A percentile compares a stretch with the other conserved stretches of the same genome.
These are phyloP conservation scores for Mycothermus thermophilus DNA, from an alignment of 495 filamentous ascomycete species.

Conservation along the genomic window DNA sequence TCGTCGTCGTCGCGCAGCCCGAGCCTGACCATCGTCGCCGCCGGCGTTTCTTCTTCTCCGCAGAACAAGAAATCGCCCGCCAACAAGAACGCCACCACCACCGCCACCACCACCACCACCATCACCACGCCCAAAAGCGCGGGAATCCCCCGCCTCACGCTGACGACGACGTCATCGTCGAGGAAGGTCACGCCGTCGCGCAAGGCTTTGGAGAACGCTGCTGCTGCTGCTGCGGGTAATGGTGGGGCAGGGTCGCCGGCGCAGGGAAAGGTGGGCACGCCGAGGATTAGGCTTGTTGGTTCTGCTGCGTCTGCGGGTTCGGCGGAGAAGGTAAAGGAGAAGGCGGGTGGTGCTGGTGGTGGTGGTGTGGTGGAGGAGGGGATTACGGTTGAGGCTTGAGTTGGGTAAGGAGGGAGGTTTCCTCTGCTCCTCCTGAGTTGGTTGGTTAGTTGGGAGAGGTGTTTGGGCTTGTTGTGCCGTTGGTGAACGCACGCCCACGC, in stretches of 20 bases:
- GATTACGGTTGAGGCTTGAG: no score
- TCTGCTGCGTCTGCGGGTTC: no score
- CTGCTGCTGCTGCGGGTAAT: no score
- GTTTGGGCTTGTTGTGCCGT: no score
- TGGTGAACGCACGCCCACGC: no score
- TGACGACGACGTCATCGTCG: conserved; percentile 4
- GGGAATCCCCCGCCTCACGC: background rate
- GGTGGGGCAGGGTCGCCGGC: no score
- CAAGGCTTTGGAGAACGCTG: conserved; percentile 9
- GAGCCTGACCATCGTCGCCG: conserved; percentile 15
- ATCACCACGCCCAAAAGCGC: background rate
- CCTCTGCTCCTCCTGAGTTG: no score
- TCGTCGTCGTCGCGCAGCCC: conserved; percentile 10
- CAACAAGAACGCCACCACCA: background rate
- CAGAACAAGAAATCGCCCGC: background rate
- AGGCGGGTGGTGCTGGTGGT: no score
- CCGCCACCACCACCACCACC: background rate
- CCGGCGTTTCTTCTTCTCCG: background rate
- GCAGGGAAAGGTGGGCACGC: background rate
- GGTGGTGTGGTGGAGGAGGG: no score
- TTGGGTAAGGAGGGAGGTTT: no score
- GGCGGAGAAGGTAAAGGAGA: no score
- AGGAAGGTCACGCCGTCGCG: conserved; percentile 14
- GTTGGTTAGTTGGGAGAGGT: no score
- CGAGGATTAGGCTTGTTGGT: background rate